Base-by-base conservation (phyloP, 2,329 filamentous ascomycete genomes). In the Pseudogymnoascus sp. region DNA sequence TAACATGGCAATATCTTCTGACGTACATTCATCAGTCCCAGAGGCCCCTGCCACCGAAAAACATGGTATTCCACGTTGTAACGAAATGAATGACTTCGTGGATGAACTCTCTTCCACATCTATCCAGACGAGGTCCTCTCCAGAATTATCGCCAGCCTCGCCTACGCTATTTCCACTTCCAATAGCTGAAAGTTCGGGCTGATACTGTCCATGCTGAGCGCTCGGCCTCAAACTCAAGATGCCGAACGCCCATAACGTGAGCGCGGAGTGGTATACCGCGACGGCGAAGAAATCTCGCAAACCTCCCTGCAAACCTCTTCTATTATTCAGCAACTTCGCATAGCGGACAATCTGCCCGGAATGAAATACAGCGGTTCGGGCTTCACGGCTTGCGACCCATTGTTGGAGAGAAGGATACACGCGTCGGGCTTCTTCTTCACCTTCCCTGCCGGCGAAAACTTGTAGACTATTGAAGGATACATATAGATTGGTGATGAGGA, bases 241-340 rank as follows among this genome's bases (percentile, higher is more conserved):
- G 0, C 87, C 86, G 67, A 88, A 89, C 0, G 83, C 82, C 89
- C 89, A 91, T 42, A 91, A 76, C 0, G 84, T 83, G 4, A 91
- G 76, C 11, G 82, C 80, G 3, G 86, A 87, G 70, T 90, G 88
- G 70, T 90, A 88, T 0, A 90, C 80, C 0, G 83, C 85, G 6
- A 90, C 83, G 0, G 87, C 86, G 65, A 85, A 83, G 71, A 90
- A 90, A 66, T 88, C 85, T 46, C 84, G 82, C 3, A 90, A 73
- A 21, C 40, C 40, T 13, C 40, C 40, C 10, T 82, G 77, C 0
- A 80, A 78, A 1, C 76, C 72, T 0, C 83, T 80, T 44, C 40
- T 19, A 44, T 44, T 21, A 44, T 44, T 44, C 59, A 87, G 82
- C 59, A 75, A 65, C 68, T 80, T 82, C 1, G 85, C 87, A 42